These are phyloP conservation scores for Lachancea dasiensis DNA, from an alignment of 805 yeast genomes.

Conservation along the genomic window DNA sequence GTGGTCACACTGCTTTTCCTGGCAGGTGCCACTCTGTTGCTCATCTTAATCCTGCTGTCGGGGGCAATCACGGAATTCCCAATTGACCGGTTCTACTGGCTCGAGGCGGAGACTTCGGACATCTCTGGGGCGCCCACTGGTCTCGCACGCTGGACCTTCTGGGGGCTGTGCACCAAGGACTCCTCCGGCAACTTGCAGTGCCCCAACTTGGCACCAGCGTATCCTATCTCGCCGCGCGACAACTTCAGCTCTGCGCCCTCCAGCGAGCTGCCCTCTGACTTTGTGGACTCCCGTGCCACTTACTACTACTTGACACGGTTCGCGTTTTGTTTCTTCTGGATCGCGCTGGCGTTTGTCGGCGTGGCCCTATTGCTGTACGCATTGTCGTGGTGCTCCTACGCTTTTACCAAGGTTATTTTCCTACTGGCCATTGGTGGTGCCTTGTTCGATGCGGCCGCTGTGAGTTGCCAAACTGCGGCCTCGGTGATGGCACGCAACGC, in stretches of 20 bases:
- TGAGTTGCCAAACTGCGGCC: constrained; percentile 69
- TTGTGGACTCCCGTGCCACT: constrained; percentile 47
- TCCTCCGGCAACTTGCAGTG: constrained; percentile 32
- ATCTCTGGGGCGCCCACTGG: constrained; percentile 43
- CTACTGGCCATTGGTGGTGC: constrained; percentile 47
- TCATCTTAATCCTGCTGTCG: constrained; percentile 56
- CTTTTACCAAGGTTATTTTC: constrained; percentile 50
- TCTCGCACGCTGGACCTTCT: constrained; percentile 69
- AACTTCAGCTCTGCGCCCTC: constrained; percentile 52
- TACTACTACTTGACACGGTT: constrained; percentile 63
- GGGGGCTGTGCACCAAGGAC: constrained; percentile 56
- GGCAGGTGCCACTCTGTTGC: constrained; percentile 40
- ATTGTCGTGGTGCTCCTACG: constrained; percentile 49
- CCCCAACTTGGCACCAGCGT: constrained; percentile 50
- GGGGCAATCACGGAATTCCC: constrained; percentile 58
- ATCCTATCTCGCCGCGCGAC: constrained; percentile 69
- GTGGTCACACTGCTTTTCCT: constrained; percentile 25
- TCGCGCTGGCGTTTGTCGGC: constrained; percentile 57
- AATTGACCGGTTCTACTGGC: constrained; percentile 61
- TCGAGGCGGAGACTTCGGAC: constrained; percentile 58
- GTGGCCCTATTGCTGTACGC: constrained; percentile 52
- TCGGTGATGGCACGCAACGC: constrained; percentile 68
- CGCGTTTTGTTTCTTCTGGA: constrained; percentile 55
- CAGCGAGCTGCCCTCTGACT: constrained; percentile 43
- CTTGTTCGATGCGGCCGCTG: constrained; percentile 54